Conservation (phyloP, 176 grass and related monocot genomes). For the Aegilops tauschii region DNA sequence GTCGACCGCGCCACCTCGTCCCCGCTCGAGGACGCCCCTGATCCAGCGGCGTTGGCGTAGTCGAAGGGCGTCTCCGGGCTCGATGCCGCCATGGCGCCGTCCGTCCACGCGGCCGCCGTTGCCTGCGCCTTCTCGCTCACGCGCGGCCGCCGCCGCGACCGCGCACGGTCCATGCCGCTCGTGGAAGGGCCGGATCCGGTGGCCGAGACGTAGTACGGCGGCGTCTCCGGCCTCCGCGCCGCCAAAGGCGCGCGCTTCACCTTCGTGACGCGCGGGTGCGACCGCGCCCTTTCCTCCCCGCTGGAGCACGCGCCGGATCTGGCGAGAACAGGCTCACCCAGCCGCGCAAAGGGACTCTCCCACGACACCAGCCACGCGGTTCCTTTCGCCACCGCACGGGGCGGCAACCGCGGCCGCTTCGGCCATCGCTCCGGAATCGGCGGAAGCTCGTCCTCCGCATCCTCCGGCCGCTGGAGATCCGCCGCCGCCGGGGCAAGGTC, state of each 20-base stretch:
- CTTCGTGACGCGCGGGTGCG: background rate
- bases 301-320: slow-evolving; percentile 13
- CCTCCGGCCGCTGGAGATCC: background rate
- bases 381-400: background rate
- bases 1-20: background rate
- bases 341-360: background rate
- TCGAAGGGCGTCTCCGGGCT: slow-evolving; percentile 32
- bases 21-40: slow-evolving; percentile 19
- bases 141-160: background rate
- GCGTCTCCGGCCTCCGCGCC: background rate
- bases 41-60: slow-evolving; percentile 26
- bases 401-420: background rate
- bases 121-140: background rate
- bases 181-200: slow-evolving; percentile 17
- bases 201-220: background rate
- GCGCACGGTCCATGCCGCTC: background rate
- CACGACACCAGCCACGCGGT: background rate
- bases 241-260: background rate
- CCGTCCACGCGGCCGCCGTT: background rate
- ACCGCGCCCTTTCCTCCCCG: background rate
- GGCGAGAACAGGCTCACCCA: background rate
- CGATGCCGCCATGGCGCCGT: background rate
- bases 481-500: background rate
- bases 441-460: background rate
- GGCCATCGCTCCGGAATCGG: background rate